A percentile compares a stretch with the other conserved stretches of the same genome.
phyloP scores from a whole-genome alignment of 1,284 basidiomycete genomes.

The Fomitopsis pinicola region DNA sequence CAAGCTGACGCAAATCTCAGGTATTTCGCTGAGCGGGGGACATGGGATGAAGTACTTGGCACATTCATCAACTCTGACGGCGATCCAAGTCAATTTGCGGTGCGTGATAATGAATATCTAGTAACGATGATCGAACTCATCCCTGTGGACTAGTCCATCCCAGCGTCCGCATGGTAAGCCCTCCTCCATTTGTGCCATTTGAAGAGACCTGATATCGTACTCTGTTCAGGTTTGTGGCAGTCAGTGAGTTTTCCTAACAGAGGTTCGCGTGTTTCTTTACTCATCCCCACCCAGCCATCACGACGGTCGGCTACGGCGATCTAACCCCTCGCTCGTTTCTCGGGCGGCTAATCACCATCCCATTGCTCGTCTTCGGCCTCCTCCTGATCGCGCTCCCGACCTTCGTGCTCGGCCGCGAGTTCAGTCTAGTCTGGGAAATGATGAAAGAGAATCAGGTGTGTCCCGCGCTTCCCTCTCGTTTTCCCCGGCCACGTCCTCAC shows the following conservation, averaged over 20 bases:
- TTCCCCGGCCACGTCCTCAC: constrained; percentile 4
- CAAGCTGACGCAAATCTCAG: constrained; percentile 29
- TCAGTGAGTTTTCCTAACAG: constrained; percentile 41
- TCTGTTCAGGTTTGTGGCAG: constrained; percentile 45
- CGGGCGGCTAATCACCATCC: constrained; percentile 78
- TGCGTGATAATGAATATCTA: constrained; percentile 26
- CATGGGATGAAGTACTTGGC: constrained; percentile 76
- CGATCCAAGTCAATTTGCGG: constrained; percentile 72
- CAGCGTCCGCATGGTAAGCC: constrained; percentile 66
- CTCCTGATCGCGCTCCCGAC: constrained; percentile 84
- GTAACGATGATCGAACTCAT: not conserved
- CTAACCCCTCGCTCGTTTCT: constrained; percentile 81
- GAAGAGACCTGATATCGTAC: not conserved
- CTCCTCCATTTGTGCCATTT: not conserved
- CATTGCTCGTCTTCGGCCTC: constrained; percentile 80
- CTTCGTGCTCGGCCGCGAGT: constrained; percentile 86
- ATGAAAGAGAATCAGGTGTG: constrained; percentile 54
- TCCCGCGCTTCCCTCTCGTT: constrained; percentile 2
- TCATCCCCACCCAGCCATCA: constrained; percentile 51
- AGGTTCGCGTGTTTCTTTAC: not conserved
- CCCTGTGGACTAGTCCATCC: constrained; percentile 55
- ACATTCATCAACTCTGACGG: constrained; percentile 83
- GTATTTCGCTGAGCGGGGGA: constrained; percentile 85
- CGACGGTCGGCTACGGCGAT: constrained; percentile 85
- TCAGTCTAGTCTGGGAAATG: constrained; percentile 82